A percentile compares a stretch with the other conserved stretches of the same genome.
Conservation (phyloP, 257 asterid species). For the Solanum corneliomulleri region DNA sequence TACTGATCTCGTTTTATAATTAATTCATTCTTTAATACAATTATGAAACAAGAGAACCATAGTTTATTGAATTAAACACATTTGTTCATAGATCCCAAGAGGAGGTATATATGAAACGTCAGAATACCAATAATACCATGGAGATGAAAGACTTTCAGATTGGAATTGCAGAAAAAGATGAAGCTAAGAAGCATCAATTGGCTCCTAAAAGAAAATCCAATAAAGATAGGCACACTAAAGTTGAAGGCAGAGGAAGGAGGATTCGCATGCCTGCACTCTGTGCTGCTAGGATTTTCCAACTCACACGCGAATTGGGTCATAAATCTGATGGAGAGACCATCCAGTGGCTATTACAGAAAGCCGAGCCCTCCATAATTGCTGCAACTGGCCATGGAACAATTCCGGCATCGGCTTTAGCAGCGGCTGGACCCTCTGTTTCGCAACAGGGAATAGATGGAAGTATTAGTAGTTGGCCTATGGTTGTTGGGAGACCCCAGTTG, state of each 20-base stretch:
- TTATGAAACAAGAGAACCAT: no score
- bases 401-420: constrained; percentile 59
- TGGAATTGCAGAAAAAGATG: constrained; percentile 26
- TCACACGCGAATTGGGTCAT: constrained; percentile 71
- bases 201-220: constrained; percentile 57
- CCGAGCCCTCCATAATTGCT: constrained; percentile 65
- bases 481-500: constrained; percentile 19
- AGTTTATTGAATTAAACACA: no score
- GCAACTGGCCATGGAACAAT: constrained; percentile 71
- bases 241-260: constrained; percentile 70
- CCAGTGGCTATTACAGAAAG: constrained; percentile 69
- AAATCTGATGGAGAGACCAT: constrained; percentile 74
- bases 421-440: constrained; percentile 34
- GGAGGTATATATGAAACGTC: background rate
- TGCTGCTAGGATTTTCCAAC: constrained; percentile 69
- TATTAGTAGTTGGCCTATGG: constrained; percentile 21
- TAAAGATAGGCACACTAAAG: constrained; percentile 70
- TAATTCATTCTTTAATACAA: no score
- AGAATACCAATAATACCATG: background rate
- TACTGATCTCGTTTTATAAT: no score
- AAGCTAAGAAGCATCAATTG: constrained; percentile 26
- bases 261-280: constrained; percentile 78
- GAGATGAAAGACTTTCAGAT: constrained; percentile 19
- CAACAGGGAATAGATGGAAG: constrained; percentile 19
- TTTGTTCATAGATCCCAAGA: constrained; percentile 49